phyloP scores from a whole-genome alignment of 805 yeast species.

The Candida khao-thaluensis region DNA sequence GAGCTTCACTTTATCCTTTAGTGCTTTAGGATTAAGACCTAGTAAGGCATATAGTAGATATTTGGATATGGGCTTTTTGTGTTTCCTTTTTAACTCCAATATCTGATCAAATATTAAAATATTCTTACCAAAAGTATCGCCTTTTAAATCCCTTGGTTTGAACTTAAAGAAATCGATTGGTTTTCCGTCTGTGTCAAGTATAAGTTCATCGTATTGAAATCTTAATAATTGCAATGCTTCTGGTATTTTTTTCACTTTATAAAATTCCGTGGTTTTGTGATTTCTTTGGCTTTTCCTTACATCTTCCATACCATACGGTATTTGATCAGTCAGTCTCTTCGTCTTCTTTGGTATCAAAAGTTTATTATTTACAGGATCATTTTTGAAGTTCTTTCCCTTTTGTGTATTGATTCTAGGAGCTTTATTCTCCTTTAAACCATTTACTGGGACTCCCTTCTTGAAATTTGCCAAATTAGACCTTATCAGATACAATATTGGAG shows the following conservation, averaged over 20 bases:
- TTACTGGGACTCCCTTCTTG: background rate
- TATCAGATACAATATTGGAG: constrained; percentile 2
- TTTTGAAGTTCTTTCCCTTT: background rate
- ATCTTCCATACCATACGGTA: background rate
- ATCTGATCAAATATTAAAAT: constrained; percentile 29
- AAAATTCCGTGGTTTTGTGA: constrained; percentile 2
- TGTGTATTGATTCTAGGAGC: too few species aligned
- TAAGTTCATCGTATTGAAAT: constrained; percentile 28
- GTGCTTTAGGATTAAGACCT: constrained; percentile 57
- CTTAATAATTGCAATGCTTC: constrained; percentile 29
- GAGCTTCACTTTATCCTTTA: constrained; percentile 57
- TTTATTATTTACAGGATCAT: too few species aligned
- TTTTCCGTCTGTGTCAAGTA: constrained; percentile 27
- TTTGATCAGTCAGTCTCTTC: background rate
- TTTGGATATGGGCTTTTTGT: constrained; percentile 36
- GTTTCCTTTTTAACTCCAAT: constrained; percentile 22
- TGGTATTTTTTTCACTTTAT: constrained; percentile 12
- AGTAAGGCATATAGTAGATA: constrained; percentile 52
- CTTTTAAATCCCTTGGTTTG: constrained; percentile 23
- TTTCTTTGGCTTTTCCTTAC: background rate
- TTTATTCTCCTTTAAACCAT: background rate
- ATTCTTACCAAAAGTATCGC: constrained; percentile 20
- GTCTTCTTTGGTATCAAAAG: background rate
- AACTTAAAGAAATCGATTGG: constrained; percentile 23
- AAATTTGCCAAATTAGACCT: constrained; percentile 1